Percentiles rank a stretch among this genome's conserved stretches.
phyloP scores from a whole-genome alignment of 2,329 filamentous ascomycete genomes.

The Colletotrichum euphorbiae region DNA sequence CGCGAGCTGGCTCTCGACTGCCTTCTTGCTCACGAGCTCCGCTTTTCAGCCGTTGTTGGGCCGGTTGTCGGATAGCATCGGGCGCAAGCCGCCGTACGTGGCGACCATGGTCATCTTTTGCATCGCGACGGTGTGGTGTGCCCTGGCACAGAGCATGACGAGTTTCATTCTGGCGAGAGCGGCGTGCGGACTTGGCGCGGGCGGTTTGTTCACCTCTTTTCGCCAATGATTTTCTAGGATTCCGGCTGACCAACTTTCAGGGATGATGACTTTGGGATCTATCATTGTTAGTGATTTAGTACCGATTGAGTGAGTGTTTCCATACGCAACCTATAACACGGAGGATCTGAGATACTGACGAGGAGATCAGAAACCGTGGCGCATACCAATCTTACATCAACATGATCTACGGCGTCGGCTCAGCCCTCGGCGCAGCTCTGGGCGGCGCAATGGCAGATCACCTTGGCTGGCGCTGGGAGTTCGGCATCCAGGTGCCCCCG shows the following conservation, averaged over 20 bases:
- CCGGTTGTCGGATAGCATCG: slow-evolving; percentile 78
- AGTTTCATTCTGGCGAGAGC: slow-evolving; percentile 78
- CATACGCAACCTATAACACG: not conserved
- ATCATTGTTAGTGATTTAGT: slow-evolving; percentile 67
- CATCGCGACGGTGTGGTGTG: slow-evolving; percentile 76
- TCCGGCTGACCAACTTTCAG: too few relatives aligned
- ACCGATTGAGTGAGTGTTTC: slow-evolving; percentile 70
- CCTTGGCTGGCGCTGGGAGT: slow-evolving; percentile 81
- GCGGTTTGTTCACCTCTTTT: slow-evolving; percentile 75
- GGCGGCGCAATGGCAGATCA: slow-evolving; percentile 77
- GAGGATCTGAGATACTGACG: not conserved
- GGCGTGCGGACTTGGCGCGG: slow-evolving; percentile 78
- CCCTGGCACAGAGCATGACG: slow-evolving; percentile 73
- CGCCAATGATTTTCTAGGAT: slow-evolving; percentile 57
- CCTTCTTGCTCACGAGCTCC: slow-evolving; percentile 81
- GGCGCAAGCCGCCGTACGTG: slow-evolving; percentile 75
- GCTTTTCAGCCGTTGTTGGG: slow-evolving; percentile 81
- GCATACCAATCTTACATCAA: slow-evolving; percentile 80
- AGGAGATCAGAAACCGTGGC: slow-evolving; percentile 61
- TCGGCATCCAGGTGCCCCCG: slow-evolving; percentile 69
- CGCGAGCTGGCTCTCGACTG: slow-evolving; percentile 85
- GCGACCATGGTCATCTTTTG: slow-evolving; percentile 72
- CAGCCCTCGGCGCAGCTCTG: slow-evolving; percentile 73
- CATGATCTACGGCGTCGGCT: slow-evolving; percentile 69
- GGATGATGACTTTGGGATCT: not conserved